Conservation (phyloP, 179 eudicot genomes). For the Corrigiola litoralis region DNA sequence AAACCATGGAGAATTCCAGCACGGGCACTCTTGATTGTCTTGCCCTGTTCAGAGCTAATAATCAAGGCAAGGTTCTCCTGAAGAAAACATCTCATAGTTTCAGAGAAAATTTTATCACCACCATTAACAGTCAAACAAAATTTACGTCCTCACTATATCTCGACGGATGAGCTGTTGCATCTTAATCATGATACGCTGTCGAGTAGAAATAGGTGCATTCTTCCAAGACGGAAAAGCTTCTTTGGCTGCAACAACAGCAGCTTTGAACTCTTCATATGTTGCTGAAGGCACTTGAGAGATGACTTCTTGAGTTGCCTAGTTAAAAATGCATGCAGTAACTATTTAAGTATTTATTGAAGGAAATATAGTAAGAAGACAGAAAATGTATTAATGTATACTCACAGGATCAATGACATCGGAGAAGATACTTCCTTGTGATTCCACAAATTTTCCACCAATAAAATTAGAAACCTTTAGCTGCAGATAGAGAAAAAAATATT, state of each 20-base stretch:
- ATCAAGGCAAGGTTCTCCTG: slow-evolving; percentile 61
- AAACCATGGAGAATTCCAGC: slow-evolving; percentile 54
- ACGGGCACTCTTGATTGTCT: slow-evolving; percentile 59
- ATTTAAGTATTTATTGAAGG: not conserved
- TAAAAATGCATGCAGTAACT: slow-evolving; percentile 1
- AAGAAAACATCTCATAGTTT: not conserved
- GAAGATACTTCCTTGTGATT: slow-evolving; percentile 45
- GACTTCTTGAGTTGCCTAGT: slow-evolving; percentile 73
- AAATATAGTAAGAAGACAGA: not conserved
- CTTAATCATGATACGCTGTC: slow-evolving; percentile 62
- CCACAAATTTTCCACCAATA: slow-evolving; percentile 59
- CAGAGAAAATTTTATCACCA: not conserved
- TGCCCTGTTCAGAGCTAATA: slow-evolving; percentile 66
- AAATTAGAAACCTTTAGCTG: slow-evolving; percentile 59
- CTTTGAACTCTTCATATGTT: slow-evolving; percentile 56
- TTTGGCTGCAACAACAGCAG: slow-evolving; percentile 68
- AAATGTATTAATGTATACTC: slow-evolving; percentile 23
- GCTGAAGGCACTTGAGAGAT: slow-evolving; percentile 71
- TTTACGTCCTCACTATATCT: slow-evolving; percentile 47
- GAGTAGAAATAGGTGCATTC: slow-evolving; percentile 45
- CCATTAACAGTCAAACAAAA: not conserved
- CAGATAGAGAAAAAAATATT: not conserved
- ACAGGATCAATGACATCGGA: slow-evolving; percentile 65
- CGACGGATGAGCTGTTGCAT: slow-evolving; percentile 68
- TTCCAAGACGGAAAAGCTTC: slow-evolving; percentile 65